Conservation (phyloP, 192 early-diverging fungal genomes). For the Podila verticillata region DNA sequence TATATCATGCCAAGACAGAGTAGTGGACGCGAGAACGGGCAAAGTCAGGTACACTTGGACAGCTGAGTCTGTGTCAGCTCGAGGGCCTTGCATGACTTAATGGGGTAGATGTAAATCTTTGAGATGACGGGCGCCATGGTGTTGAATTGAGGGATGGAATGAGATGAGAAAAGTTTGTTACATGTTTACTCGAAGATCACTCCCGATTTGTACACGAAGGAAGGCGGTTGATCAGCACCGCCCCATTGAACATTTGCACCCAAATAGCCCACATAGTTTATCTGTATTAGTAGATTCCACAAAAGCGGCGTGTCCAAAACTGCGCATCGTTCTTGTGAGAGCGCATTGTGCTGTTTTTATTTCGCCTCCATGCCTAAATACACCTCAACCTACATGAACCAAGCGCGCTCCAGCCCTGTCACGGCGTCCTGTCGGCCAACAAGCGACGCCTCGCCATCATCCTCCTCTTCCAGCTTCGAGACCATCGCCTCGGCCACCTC, state of each 20-base stretch:
- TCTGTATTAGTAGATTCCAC: too few relatives aligned
- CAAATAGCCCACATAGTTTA: too few relatives aligned
- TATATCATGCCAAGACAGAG: too few relatives aligned
- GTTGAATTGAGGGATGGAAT: neutral
- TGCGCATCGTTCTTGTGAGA: too few relatives aligned
- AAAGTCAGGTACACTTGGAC: constrained; percentile 23
- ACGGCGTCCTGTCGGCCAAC: constrained; percentile 40
- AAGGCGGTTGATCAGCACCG: too few relatives aligned
- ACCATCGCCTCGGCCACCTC: constrained; percentile 67
- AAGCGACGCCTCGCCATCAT: constrained; percentile 23
- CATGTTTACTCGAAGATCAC: too few relatives aligned
- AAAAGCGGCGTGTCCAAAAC: too few relatives aligned
- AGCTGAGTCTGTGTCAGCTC: constrained; percentile 39
- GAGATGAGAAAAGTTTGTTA: neutral
- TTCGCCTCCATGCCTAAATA: too few relatives aligned
- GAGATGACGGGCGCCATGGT: constrained; percentile 41
- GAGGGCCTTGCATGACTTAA: constrained; percentile 66
- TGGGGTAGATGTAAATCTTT: constrained; percentile 61
- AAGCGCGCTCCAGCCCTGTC: constrained; percentile 39
- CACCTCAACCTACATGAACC: constrained; percentile 23
- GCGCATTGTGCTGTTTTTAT: too few relatives aligned
- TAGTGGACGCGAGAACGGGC: too few relatives aligned
- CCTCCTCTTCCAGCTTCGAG: constrained; percentile 35
- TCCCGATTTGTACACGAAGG: too few relatives aligned
- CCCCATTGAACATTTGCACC: too few relatives aligned